Conservation (phyloP, 2,329 filamentous ascomycete genomes). For the Sporothrix inflata region DNA sequence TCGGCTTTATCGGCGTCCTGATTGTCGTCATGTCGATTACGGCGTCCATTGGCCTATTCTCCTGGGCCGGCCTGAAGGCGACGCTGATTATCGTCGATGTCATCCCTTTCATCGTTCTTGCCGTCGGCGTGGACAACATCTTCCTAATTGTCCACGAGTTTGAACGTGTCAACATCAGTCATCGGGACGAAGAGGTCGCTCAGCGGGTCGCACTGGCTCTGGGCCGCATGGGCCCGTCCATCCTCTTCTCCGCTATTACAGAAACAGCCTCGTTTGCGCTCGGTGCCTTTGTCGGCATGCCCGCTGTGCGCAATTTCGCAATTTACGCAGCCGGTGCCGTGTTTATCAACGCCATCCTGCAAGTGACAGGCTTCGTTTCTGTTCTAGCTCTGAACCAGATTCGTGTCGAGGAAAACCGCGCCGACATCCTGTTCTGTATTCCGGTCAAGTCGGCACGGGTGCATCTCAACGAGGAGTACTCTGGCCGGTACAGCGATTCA, state of each 20-base stretch:
- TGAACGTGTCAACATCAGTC: conserved; percentile 88
- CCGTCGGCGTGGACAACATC: conserved; percentile 97
- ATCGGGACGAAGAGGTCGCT: conserved; percentile 86
- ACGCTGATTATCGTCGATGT: conserved; percentile 98
- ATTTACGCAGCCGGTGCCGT: conserved; percentile 95
- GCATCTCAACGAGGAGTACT: conserved; percentile 60
- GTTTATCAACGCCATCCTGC: conserved; percentile 93
- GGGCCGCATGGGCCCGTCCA: conserved; percentile 96
- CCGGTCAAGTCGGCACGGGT: conserved; percentile 74
- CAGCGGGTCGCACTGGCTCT: conserved; percentile 83
- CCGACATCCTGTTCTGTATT: conserved; percentile 90
- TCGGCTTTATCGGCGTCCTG: conserved; percentile 90
- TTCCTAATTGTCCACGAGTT: conserved; percentile 99
- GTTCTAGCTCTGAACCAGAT: conserved; percentile 89
- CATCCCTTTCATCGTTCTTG: conserved; percentile 94
- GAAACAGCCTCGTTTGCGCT: conserved; percentile 93
- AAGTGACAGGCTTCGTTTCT: conserved; percentile 96
- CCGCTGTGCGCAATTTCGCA: conserved; percentile 95
- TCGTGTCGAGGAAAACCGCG: conserved; percentile 83
- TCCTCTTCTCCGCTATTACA: conserved; percentile 90
- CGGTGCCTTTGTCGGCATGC: conserved; percentile 95
- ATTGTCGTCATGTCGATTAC: conserved; percentile 98
- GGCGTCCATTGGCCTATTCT: conserved; percentile 92
- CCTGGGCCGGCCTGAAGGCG: conserved; percentile 86
- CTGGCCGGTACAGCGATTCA: conserved; percentile 39